phyloP scores from a whole-genome alignment of 495 filamentous ascomycete species.

The Penicillium macrosclerotiorum region DNA sequence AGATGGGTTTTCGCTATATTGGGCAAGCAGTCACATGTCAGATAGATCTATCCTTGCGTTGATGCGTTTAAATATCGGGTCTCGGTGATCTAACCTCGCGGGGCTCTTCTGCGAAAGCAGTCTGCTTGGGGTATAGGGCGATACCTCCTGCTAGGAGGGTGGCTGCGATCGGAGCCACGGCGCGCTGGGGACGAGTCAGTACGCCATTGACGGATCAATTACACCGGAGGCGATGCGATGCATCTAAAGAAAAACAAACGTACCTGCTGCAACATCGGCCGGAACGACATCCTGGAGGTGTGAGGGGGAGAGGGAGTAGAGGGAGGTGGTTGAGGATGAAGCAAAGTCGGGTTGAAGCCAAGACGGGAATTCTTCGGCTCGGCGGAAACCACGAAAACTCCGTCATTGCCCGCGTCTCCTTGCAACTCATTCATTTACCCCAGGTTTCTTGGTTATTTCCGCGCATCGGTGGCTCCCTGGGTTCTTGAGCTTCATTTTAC shows the following conservation, averaged over 20 bases:
- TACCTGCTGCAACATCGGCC: slow-evolving; percentile 49
- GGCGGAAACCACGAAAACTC: slow-evolving; percentile 32
- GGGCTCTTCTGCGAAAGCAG: slow-evolving; percentile 57
- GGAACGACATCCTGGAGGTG: slow-evolving; percentile 43
- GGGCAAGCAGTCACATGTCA: slow-evolving; percentile 27
- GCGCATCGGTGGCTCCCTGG: slow-evolving; percentile 1
- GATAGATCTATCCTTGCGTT: neutral
- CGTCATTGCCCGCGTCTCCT: slow-evolving; percentile 36
- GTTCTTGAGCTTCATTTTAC: slow-evolving; percentile 4
- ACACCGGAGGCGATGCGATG: slow-evolving; percentile 11
- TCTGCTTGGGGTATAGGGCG: slow-evolving; percentile 52
- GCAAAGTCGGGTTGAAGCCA: slow-evolving; percentile 32
- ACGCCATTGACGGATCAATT: slow-evolving; percentile 32
- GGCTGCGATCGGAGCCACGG: slow-evolving; percentile 55
- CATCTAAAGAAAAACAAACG: slow-evolving; percentile 9
- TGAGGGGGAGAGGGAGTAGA: slow-evolving; percentile 19
- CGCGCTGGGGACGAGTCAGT: slow-evolving; percentile 45
- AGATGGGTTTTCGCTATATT: slow-evolving; percentile 76
- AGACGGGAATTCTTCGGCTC: slow-evolving; percentile 35
- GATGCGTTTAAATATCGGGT: neutral
- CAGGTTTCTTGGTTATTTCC: slow-evolving; percentile 5
- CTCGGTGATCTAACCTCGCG: slow-evolving; percentile 29
- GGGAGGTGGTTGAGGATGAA: slow-evolving; percentile 28
- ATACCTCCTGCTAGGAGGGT: slow-evolving; percentile 52
- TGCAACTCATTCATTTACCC: slow-evolving; percentile 9